Conservation (phyloP, 371 early-diverging fungal species). For the Mortierella sp. region DNA sequence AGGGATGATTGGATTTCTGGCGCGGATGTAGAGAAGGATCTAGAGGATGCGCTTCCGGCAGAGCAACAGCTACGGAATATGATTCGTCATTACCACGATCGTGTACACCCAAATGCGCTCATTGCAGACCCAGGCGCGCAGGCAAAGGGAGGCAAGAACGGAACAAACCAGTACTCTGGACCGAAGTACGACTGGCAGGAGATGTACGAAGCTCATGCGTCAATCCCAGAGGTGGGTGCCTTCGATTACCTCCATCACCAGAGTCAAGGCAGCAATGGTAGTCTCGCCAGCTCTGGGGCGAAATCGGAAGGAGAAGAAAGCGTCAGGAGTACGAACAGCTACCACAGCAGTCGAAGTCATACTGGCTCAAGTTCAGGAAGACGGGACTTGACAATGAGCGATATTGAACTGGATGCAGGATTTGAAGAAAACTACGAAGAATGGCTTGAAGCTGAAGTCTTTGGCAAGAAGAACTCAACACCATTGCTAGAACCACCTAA, state of each 20-base stretch:
- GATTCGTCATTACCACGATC: slow-evolving; percentile 74
- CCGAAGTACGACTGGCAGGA: slow-evolving; percentile 59
- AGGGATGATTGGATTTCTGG: slow-evolving; percentile 83
- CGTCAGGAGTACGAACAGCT: slow-evolving; percentile 32
- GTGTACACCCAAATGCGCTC: slow-evolving; percentile 66
- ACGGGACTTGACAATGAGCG: slow-evolving; percentile 48
- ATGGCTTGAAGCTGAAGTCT: slow-evolving; percentile 79
- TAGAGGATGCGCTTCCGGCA: slow-evolving; percentile 79
- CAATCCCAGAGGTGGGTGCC: slow-evolving; percentile 38
- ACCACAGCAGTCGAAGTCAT: slow-evolving; percentile 27
- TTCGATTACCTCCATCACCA: slow-evolving; percentile 23
- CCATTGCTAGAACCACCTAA: slow-evolving; percentile 17
- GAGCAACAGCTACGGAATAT: slow-evolving; percentile 76
- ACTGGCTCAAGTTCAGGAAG: slow-evolving; percentile 10
- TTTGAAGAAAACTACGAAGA: slow-evolving; percentile 72
- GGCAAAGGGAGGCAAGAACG: slow-evolving; percentile 29
- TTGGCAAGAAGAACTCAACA: slow-evolving; percentile 23
- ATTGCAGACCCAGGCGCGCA: slow-evolving; percentile 52
- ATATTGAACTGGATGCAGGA: slow-evolving; percentile 56
- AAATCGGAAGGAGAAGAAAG: slow-evolving; percentile 43
- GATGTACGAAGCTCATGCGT: slow-evolving; percentile 56
- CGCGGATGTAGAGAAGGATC: slow-evolving; percentile 74
- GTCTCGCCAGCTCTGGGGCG: slow-evolving; percentile 4
- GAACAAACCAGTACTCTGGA: slow-evolving; percentile 24
- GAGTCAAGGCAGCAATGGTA: slow-evolving; percentile 3